Evolutionary conservation across 352 stramenopile genomes (phyloP).

Genomic region (Peronosclerospora sorghi): DNA sequence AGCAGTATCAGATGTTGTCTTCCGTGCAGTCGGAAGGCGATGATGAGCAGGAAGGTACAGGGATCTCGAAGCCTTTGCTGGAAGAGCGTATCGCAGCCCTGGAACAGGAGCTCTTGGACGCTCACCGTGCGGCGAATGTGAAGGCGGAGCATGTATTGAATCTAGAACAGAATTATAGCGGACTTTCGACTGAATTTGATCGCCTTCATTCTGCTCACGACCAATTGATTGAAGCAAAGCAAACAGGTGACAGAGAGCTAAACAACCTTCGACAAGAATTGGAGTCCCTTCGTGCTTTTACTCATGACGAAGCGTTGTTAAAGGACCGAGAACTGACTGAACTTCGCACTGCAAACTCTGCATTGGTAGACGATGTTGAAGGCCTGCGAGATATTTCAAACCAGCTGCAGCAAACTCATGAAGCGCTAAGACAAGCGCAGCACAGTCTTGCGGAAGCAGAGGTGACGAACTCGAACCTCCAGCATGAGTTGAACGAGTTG

Average conservation of each 20-base stretch:
- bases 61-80: conserved; percentile 11
- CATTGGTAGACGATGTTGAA: conserved; percentile 13
- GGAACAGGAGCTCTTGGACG: conserved; percentile 33
- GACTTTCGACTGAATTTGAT: conserved; percentile 30
- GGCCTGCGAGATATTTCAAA: conserved; percentile 21
- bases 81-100: conserved; percentile 21
- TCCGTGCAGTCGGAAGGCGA: conserved; percentile 23
- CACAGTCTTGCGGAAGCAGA: conserved; percentile 25
- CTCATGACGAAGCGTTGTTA: conserved; percentile 19
- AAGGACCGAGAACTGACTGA: conserved; percentile 24
- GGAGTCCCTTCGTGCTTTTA: conserved; percentile 16
- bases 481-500: conserved; percentile 30
- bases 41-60: conserved; percentile 22
- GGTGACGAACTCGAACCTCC: conserved; percentile 13
- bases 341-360: conserved; percentile 14
- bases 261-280: conserved; percentile 19
- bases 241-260: conserved; percentile 12
- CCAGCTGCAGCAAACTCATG: conserved; percentile 23
- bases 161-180: conserved; percentile 29
- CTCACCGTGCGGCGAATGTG: conserved; percentile 19
- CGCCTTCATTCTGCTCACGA: conserved; percentile 22
- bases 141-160: conserved; percentile 24
- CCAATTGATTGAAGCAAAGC: conserved; percentile 18
- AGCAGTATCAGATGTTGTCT: conserved; percentile 45
- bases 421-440: conserved; percentile 19